Evolutionary conservation across 2,329 filamentous ascomycete species (phyloP).

Genomic region (Chrysoporthe deuterocubensis): DNA sequence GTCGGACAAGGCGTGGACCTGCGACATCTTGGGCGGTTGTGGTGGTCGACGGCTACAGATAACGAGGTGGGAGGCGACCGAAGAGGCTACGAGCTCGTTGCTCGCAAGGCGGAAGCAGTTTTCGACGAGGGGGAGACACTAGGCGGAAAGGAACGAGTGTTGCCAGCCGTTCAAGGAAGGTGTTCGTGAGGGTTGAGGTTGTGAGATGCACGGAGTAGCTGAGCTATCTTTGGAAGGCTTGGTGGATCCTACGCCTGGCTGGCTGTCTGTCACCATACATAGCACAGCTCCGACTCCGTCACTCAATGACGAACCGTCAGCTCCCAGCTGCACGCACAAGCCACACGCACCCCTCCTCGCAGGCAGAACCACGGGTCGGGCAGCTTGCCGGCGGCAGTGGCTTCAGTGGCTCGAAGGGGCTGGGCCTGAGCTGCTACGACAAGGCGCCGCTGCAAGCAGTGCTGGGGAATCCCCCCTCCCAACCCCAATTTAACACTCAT

Average conservation of each 20-base stretch:
- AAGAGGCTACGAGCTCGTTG: slow-evolving; percentile 10
- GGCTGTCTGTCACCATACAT: slow-evolving; percentile 21
- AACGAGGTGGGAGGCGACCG: slow-evolving; percentile 21
- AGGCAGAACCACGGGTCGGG: neutral
- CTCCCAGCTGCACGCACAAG: slow-evolving; percentile 7
- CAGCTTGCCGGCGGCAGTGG: slow-evolving; percentile 8
- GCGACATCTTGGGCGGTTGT: slow-evolving; percentile 72
- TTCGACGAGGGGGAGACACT: neutral
- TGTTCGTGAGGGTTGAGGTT: slow-evolving; percentile 13
- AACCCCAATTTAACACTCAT: slow-evolving; percentile 10
- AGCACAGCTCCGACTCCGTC: slow-evolving; percentile 14
- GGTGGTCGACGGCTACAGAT: slow-evolving; percentile 27
- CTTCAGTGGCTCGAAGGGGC: neutral
- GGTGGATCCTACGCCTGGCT: slow-evolving; percentile 24
- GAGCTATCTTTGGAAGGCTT: slow-evolving; percentile 14
- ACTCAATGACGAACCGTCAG: slow-evolving; percentile 15
- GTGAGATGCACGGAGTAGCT: slow-evolving; percentile 9
- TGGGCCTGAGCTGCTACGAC: slow-evolving; percentile 7
- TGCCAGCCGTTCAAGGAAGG: slow-evolving; percentile 15
- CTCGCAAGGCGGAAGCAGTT: slow-evolving; percentile 11
- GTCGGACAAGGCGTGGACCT: slow-evolving; percentile 93
- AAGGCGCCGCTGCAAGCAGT: slow-evolving; percentile 17
- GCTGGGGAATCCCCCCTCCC: neutral
- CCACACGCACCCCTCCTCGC: slow-evolving; percentile 15
- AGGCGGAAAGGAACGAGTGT: neutral